These are phyloP conservation scores for Austroboletus novae-zelandiae DNA, from an alignment of 1,284 basidiomycete genomes.

Conservation along the genomic window DNA sequence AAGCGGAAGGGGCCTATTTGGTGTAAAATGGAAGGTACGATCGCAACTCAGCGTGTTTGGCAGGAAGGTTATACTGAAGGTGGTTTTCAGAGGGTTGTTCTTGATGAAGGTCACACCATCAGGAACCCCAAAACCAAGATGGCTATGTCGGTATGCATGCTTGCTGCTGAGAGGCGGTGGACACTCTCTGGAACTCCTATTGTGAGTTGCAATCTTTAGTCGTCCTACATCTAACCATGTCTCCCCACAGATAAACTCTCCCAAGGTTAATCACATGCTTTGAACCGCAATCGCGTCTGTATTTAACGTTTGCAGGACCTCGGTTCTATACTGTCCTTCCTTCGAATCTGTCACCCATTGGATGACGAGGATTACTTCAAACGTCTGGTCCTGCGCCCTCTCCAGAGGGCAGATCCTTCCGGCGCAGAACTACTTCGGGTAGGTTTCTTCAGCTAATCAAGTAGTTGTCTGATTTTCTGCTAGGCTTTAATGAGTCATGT, in stretches of 20 bases:
- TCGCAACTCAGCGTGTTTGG: not conserved
- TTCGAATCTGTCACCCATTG: constrained; percentile 77
- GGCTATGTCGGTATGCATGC: constrained; percentile 65
- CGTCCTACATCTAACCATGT: not conserved
- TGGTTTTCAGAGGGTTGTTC: constrained; percentile 59
- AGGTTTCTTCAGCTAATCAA: constrained; percentile 21
- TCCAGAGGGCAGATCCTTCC: constrained; percentile 62
- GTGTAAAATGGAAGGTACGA: constrained; percentile 75
- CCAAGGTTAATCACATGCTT: constrained; percentile 41
- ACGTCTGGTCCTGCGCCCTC: constrained; percentile 66
- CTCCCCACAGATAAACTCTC: constrained; percentile 70
- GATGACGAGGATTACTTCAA: constrained; percentile 82
- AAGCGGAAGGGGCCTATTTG: constrained; percentile 58
- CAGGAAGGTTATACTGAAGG: not conserved
- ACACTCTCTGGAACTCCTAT: constrained; percentile 85
- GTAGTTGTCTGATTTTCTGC: constrained; percentile 1
- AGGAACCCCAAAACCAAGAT: constrained; percentile 86
- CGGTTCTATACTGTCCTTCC: constrained; percentile 79
- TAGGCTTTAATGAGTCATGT: constrained; percentile 82
- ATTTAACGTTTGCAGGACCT: constrained; percentile 56
- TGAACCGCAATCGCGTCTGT: not conserved
- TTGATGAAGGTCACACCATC: constrained; percentile 87
- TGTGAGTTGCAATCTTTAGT: constrained; percentile 40
- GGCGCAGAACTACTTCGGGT: constrained; percentile 75
- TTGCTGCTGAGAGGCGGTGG: constrained; percentile 79